Conservation (phyloP, 2,329 filamentous ascomycete genomes). For the Xylariaceae sp. region DNA sequence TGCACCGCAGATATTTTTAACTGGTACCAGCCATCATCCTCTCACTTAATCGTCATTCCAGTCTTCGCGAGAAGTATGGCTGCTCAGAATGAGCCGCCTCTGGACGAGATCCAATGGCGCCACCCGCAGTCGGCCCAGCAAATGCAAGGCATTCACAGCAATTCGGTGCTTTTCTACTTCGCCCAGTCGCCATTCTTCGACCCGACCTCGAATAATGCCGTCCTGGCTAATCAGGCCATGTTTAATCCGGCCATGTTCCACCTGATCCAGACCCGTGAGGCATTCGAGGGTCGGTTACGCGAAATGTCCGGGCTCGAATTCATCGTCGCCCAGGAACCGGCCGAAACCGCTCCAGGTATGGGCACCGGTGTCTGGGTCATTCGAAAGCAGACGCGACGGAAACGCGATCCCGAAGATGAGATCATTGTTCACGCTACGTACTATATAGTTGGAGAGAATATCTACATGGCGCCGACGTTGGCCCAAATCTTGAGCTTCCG, state of each 20-base stretch:
- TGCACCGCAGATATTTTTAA: background rate
- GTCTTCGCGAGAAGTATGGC: constrained; percentile 17
- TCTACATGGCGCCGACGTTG: constrained; percentile 61
- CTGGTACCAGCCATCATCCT: background rate
- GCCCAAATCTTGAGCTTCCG: constrained; percentile 55
- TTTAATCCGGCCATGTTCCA: constrained; percentile 55
- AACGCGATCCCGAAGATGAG: constrained; percentile 53
- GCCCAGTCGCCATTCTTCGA: constrained; percentile 64
- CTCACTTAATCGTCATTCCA: background rate
- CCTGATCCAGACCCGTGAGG: constrained; percentile 55
- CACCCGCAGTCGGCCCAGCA: constrained; percentile 44
- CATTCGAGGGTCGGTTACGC: constrained; percentile 57
- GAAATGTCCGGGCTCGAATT: constrained; percentile 64
- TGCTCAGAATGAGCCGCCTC: constrained; percentile 34
- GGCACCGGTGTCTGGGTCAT: constrained; percentile 65
- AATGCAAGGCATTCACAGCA: constrained; percentile 58
- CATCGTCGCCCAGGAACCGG: constrained; percentile 59
- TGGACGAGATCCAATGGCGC: constrained; percentile 65
- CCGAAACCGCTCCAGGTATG: constrained; percentile 55
- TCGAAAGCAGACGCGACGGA: constrained; percentile 60
- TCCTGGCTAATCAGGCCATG: constrained; percentile 57
- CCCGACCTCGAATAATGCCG: constrained; percentile 60
- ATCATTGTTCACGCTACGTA: constrained; percentile 56
- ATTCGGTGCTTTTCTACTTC: constrained; percentile 63
- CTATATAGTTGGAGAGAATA: constrained; percentile 60